Conservation (phyloP, 495 filamentous ascomycete species). For the Daldinia concentrica region DNA sequence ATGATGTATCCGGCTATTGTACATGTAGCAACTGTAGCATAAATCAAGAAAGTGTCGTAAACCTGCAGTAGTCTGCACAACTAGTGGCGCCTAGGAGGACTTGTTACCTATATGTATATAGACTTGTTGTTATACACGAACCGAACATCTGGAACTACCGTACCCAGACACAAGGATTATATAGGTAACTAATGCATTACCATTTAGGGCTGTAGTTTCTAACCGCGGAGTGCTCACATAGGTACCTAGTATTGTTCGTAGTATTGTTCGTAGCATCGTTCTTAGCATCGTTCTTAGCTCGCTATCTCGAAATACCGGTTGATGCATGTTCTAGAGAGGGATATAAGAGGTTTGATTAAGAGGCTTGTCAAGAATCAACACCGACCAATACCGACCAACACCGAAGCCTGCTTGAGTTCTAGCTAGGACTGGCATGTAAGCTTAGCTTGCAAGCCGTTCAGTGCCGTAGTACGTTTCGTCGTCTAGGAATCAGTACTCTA, state of each 20-base stretch:
- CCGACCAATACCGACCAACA: neutral
- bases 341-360: slow-evolving; percentile 3
- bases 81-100: slow-evolving; percentile 9
- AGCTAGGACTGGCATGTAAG: slow-evolving; percentile 31
- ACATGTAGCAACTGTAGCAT: slow-evolving; percentile 13
- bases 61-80: slow-evolving; percentile 28
- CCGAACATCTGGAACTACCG: slow-evolving; percentile 35
- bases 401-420: neutral
- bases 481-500: slow-evolving; percentile 14
- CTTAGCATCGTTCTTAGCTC: slow-evolving; percentile 7
- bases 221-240: neutral
- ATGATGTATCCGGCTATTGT: slow-evolving; percentile 8
- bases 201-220: slow-evolving; percentile 23
- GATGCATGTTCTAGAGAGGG: slow-evolving; percentile 7
- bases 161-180: slow-evolving; percentile 22
- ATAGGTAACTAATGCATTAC: slow-evolving; percentile 24
- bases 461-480: slow-evolving; percentile 38
- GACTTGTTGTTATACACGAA: slow-evolving; percentile 27
- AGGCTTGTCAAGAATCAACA: slow-evolving; percentile 3
- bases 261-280: too few relatives aligned
- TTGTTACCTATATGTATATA: slow-evolving; percentile 18
- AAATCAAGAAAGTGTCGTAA: slow-evolving; percentile 28
- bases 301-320: slow-evolving; percentile 1
- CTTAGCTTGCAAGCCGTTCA: slow-evolving; percentile 15
- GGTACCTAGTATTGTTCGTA: too few relatives aligned